Base-by-base conservation (phyloP, 257 asterid species). In the Parsonsia alboflavescens region DNA sequence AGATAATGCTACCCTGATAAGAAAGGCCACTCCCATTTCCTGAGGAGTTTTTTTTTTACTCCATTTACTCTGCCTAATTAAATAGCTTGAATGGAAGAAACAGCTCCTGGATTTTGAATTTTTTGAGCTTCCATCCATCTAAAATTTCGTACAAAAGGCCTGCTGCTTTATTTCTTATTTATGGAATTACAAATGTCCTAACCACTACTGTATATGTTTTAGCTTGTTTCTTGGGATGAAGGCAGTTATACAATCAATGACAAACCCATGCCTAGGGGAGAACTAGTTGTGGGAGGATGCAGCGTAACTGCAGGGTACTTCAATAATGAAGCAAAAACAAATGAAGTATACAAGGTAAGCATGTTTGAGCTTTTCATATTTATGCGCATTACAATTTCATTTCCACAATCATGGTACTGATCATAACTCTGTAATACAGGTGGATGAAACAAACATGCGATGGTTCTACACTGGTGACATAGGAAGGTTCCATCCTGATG, bases 241-340 rank as follows among this genome's bases (percentile, higher is more conserved):
- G 98, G 98, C 67, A 92, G 98, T 65, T 93, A 90, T 87, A 89
- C 71, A 61, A 83, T 69, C 72, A 73, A 81, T 7, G 98, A 93
- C 80, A 88, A 89, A 80, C 98, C 98, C 72, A 86, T 89, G 97
- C 95, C 98, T 30, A 90, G 97, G 67, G 98, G 98, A 82, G 98
- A 93, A 79, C 86, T 93, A 22, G 88, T 90, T 22, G 81, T 89
- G 73, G 98, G 98, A 73, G 98, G 98, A 72, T 85, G 88, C 81
- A 88, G 95, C 68, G 92, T 93, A 59, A 90, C 92, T 76, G 93
- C 96, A 76, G 98, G 98, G 77, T 93, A 93, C 80, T 93, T 89
- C 80, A 90, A 88, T 75, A 89, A 85, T 74, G 98, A 90, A 68
- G 86, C 78, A 30, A 91, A 93, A 85, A 93, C 98, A 24, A 85